Conservation (phyloP, 73 alveolate species). For the Vitrella brassicaformis region DNA sequence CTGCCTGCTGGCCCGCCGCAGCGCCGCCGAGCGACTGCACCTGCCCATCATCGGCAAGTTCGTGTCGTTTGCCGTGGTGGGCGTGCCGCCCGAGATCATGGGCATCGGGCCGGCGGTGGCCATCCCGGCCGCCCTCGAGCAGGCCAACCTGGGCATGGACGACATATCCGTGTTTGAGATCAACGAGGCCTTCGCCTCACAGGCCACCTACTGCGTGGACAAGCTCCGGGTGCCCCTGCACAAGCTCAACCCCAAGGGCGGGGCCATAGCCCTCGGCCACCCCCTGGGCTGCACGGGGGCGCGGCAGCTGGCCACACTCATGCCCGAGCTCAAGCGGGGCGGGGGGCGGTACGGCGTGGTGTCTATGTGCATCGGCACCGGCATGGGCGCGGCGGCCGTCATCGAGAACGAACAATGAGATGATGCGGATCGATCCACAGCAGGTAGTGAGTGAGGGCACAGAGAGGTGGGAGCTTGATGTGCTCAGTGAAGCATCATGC, state of each 20-base stretch:
- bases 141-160: conserved; percentile 74
- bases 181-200: conserved; percentile 99
- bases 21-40: conserved; percentile 68
- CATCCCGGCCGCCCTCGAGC: conserved; percentile 88
- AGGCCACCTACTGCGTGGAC: conserved; percentile 81
- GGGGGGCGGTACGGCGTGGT: conserved; percentile 92
- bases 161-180: conserved; percentile 95
- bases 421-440: too few species aligned
- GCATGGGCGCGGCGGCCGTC: conserved; percentile 99
- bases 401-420: conserved; percentile 65
- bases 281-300: conserved; percentile 98
- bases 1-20: conserved; percentile 67
- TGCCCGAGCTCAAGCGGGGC: conserved; percentile 91
- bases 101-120: conserved; percentile 99
- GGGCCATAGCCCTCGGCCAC: conserved; percentile 99
- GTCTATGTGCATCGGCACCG: conserved; percentile 99
- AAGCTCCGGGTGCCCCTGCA: conserved; percentile 79
- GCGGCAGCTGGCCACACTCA: conserved; percentile 85
- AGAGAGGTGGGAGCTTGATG: too few species aligned
- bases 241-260: conserved; percentile 98
- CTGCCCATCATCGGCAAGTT: conserved; percentile 74
- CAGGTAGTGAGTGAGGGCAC: too few species aligned
- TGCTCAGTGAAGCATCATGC: too few species aligned
- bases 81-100: conserved; percentile 98
- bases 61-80: conserved; percentile 86